Evolutionary conservation across 2,329 filamentous ascomycete species (phyloP), one percentile per base, ranked within the genome.

Genomic region (Ilyonectria destructans): DNA sequence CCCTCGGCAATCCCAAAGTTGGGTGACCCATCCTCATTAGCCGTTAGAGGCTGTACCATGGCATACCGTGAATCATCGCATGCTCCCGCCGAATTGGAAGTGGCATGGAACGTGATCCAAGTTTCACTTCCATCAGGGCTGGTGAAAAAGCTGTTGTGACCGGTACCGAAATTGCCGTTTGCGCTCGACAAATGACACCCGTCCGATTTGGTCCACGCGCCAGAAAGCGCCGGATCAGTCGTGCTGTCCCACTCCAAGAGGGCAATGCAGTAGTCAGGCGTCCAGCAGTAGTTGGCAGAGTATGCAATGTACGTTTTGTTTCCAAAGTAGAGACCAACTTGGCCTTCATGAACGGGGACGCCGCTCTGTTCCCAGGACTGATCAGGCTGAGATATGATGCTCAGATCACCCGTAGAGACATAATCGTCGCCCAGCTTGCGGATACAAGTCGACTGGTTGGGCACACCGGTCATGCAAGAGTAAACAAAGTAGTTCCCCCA

Each of bases 271-370:
- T 90, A 90, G 60, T 83, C 81, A 0, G 84, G 76, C 0, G 85
- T 87, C 87, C 86, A 89, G 81, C 87, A 90, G 77, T 86, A 86
- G 66, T 84, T 87, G 1, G 86, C 88, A 6, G 85, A 87, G 78
- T 85, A 90, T 2, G 84, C 80, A 46, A 90, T 76, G 68, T 85
- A 89, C 0, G 85, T 88, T 63, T 83, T 85, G 12, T 85, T 86
- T 23, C 82, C 83, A 46, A 85, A 82, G 74, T 89, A 90, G 23
- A 90, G 79, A 0, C 86, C 85, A 3, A 83, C 83, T 0, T 86
- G 83, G 0, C 86, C 88, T 72, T 90, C 88, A 72, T 89, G 88
- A 1, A 90, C 87, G 0, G 86, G 84, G 0, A 77, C 80, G 6
- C 81, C 83, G 43, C 83, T 82, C 12, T 70, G 82, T 74, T 90